Conservation (phyloP, 2,329 filamentous ascomycete species). For the Beauveria sp. region DNA sequence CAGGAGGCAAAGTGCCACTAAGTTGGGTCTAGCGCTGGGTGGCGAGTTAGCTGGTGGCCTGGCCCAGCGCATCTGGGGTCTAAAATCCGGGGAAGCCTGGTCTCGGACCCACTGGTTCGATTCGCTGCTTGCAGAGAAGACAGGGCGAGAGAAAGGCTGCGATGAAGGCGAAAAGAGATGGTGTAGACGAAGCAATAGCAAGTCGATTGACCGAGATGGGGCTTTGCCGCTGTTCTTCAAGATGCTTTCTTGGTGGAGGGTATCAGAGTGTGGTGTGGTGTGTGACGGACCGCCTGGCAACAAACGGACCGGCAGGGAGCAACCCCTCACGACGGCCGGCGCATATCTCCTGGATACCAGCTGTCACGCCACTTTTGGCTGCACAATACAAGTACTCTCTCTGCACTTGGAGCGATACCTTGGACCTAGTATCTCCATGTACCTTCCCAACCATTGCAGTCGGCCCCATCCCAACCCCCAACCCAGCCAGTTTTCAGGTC, state of each 20-base stretch:
- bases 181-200: not conserved
- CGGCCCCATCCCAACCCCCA: not conserved
- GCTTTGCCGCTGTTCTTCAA: not conserved
- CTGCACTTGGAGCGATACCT: not conserved
- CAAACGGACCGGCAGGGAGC: not conserved
- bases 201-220: not conserved
- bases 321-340: conserved; percentile 1
- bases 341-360: not conserved
- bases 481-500: not conserved
- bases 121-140: conserved; percentile 9
- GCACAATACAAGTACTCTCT: not conserved
- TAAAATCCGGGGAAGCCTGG: conserved; percentile 20
- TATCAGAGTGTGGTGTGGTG: not conserved
- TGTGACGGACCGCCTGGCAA: conserved; percentile 3
- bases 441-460: not conserved
- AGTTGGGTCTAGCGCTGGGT: conserved; percentile 7
- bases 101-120: conserved; percentile 15
- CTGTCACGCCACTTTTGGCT: conserved; percentile 5
- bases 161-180: not conserved
- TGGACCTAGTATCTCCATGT: conserved; percentile 1
- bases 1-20: not conserved
- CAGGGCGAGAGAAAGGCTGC: not conserved
- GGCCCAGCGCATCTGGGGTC: conserved; percentile 17
- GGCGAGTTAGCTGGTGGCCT: not conserved
- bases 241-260: not conserved